Conservation (phyloP, 2,329 filamentous ascomycete genomes). For the Colletotrichum viniferum region DNA sequence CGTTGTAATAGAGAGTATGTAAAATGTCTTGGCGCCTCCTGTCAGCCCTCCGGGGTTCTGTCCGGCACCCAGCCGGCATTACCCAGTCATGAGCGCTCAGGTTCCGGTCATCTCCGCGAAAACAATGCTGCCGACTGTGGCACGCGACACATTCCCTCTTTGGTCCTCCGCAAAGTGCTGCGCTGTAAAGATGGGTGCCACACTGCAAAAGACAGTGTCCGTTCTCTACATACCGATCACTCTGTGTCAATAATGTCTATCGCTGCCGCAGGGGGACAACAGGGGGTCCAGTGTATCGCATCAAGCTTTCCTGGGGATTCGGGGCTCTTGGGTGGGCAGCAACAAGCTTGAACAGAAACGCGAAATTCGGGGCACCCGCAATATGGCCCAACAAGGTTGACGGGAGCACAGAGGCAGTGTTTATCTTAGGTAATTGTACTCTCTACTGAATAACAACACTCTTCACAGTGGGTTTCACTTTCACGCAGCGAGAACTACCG, state of each 20-base stretch:
- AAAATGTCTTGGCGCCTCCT: not conserved
- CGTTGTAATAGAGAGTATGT: not conserved
- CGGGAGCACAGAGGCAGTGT: not conserved
- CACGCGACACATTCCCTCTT: conserved; percentile 8
- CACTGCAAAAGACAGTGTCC: not conserved
- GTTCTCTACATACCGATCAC: not conserved
- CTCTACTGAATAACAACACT: not conserved
- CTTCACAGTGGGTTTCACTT: not conserved
- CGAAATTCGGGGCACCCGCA: not conserved
- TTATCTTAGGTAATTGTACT: not conserved
- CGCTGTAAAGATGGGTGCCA: not conserved
- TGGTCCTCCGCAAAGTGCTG: not conserved
- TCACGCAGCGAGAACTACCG: not conserved
- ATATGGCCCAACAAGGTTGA: not conserved
- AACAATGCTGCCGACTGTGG: not conserved
- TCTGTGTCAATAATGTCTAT: not conserved
- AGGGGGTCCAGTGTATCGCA: not conserved
- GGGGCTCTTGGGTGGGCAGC: not conserved
- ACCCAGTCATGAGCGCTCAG: not conserved
- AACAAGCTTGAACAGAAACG: not conserved
- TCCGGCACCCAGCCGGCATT: not conserved
- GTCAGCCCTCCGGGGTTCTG: not conserved
- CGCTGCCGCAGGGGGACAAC: not conserved
- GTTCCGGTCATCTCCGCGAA: conserved; percentile 4
- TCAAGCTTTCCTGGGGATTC: conserved; percentile 20